These are phyloP conservation scores for Didymella segeticola DNA, from an alignment of 2,329 filamentous ascomycete species.

Conservation along the genomic window DNA sequence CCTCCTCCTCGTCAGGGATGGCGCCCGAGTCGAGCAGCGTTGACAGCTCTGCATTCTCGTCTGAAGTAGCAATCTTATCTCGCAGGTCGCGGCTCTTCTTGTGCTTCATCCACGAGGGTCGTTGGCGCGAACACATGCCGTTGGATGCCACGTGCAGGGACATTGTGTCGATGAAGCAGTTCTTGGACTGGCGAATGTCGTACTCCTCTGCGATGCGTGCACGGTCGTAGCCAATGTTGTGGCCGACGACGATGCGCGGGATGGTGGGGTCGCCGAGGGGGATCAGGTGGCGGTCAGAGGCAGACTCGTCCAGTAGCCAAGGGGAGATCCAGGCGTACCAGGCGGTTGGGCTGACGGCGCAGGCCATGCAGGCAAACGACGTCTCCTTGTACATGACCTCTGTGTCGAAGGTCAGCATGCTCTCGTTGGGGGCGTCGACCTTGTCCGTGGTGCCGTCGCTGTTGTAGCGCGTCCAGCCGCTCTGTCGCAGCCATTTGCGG, in stretches of 20 bases:
- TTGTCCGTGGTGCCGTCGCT: constrained; percentile 73
- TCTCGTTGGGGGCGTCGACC: constrained; percentile 78
- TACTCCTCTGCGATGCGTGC: constrained; percentile 92
- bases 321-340: constrained; percentile 99
- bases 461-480: constrained; percentile 95
- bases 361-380: constrained; percentile 95
- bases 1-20: constrained; percentile 83
- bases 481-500: constrained; percentile 76
- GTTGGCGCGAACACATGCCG: constrained; percentile 96
- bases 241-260: constrained; percentile 83
- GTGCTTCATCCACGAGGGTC: constrained; percentile 97
- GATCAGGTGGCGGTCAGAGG: constrained; percentile 79
- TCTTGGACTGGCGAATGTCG: constrained; percentile 78
- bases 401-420: constrained; percentile 89
- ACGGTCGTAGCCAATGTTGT: constrained; percentile 95
- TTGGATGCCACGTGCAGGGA: constrained; percentile 97
- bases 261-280: constrained; percentile 79
- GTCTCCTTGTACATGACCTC: constrained; percentile 96
- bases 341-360: constrained; percentile 83
- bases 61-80: constrained; percentile 77
- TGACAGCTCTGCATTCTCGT: constrained; percentile 73
- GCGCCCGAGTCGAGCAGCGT: constrained; percentile 72
- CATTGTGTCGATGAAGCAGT: constrained; percentile 95
- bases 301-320: constrained; percentile 85
- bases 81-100: constrained; percentile 86